Percentiles rank a stretch among this genome's conserved stretches.
These are phyloP conservation scores for Allomyces macrogynus DNA, from an alignment of 192 early-diverging fungal species.

Conservation along the genomic window DNA sequence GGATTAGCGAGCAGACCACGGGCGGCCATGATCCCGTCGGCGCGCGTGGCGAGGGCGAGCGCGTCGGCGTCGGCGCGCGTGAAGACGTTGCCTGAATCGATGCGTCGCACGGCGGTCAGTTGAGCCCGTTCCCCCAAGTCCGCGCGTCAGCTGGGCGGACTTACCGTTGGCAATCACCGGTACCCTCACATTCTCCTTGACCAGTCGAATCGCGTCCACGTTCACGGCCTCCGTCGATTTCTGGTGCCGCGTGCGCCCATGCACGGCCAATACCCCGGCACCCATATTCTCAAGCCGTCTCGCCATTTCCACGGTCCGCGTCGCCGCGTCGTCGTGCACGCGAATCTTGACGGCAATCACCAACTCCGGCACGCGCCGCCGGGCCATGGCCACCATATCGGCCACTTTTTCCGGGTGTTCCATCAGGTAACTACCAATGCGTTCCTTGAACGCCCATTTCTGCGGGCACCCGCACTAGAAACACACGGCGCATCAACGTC, in stretches of 20 bases:
- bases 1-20: constrained; percentile 81
- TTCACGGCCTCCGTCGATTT: constrained; percentile 64
- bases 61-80: background rate
- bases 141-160: background rate
- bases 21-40: constrained; percentile 65
- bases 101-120: background rate
- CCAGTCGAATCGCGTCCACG: constrained; percentile 57
- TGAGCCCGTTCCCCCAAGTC: background rate
- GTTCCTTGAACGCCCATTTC: constrained; percentile 79
- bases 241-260: constrained; percentile 66
- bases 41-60: background rate
- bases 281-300: constrained; percentile 65
- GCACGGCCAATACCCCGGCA: constrained; percentile 72
- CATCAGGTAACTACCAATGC: constrained; percentile 70
- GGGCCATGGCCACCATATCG: constrained; percentile 70
- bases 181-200: constrained; percentile 54
- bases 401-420: constrained; percentile 70
- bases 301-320: constrained; percentile 64
- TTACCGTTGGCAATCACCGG: constrained; percentile 81
- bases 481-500: no score
- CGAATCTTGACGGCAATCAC: constrained; percentile 76
- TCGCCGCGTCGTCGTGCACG: constrained; percentile 47
- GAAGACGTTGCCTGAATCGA: background rate
- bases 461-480: constrained; percentile 86
- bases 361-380: constrained; percentile 33